phyloP scores from a whole-genome alignment of 2,329 filamentous ascomycete genomes.

The Cordyceps cateniannulata region DNA sequence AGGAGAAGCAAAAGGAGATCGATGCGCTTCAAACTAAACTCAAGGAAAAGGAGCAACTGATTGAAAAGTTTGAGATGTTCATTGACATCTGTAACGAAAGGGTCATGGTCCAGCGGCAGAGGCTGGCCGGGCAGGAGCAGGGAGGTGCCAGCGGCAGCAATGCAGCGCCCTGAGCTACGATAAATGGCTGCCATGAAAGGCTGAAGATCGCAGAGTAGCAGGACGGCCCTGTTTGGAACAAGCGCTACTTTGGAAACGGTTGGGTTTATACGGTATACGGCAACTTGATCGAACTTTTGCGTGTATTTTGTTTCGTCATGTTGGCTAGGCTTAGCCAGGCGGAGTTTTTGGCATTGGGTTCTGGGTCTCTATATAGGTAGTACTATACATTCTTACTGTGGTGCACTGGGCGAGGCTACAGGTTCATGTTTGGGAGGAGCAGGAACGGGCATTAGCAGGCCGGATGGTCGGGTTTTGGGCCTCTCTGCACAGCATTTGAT shows the following conservation, averaged over 20 bases:
- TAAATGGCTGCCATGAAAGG: not conserved
- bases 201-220: not conserved
- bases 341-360: slow-evolving; percentile 2
- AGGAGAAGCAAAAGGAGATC: slow-evolving; percentile 52
- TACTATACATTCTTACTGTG: not conserved
- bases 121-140: slow-evolving; percentile 32
- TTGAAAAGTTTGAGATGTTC: slow-evolving; percentile 61
- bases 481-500: not conserved
- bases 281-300: not conserved
- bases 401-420: not conserved
- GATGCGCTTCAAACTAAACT: slow-evolving; percentile 53
- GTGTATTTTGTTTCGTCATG: not conserved
- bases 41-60: slow-evolving; percentile 56
- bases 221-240: not conserved
- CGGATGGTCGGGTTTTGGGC: not conserved
- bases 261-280: not conserved
- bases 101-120: slow-evolving; percentile 56
- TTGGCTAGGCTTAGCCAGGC: not conserved
- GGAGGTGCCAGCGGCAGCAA: not conserved
- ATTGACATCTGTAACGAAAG: slow-evolving; percentile 63
- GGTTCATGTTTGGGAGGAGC: not conserved
- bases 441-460: not conserved
- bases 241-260: not conserved
- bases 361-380: not conserved
- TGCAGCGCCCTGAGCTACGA: not conserved